Evolutionary conservation across 2,329 filamentous ascomycete genomes (phyloP).

Genomic region (Trichoderma oligosporum): DNA sequence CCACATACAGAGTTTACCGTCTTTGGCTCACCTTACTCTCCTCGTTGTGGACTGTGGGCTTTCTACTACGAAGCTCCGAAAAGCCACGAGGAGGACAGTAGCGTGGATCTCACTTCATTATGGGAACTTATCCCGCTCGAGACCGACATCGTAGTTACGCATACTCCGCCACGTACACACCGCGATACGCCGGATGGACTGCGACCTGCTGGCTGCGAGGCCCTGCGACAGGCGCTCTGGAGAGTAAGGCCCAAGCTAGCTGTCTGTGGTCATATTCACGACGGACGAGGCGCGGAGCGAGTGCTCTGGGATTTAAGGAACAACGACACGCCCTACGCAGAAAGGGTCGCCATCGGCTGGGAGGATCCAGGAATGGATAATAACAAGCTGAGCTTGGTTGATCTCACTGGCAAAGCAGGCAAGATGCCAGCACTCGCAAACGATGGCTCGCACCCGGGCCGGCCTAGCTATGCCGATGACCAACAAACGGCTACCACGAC

Average conservation of each 20-base stretch:
- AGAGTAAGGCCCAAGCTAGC: conserved; percentile 60
- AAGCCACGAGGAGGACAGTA: conserved; percentile 20
- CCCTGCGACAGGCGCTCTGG: conserved; percentile 54
- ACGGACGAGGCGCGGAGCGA: conserved; percentile 59
- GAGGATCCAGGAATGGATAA: conserved; percentile 52
- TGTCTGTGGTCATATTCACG: conserved; percentile 71
- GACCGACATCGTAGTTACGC: conserved; percentile 65
- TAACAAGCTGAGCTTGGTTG: conserved; percentile 59
- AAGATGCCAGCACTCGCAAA: conserved; percentile 43
- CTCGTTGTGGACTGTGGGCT: conserved; percentile 56
- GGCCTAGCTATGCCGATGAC: background rate
- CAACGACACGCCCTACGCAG: conserved; percentile 41
- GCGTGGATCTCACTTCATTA: conserved; percentile 34
- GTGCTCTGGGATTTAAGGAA: conserved; percentile 55
- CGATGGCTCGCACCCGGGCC: conserved; percentile 38
- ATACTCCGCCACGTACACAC: conserved; percentile 62
- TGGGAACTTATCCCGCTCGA: conserved; percentile 61
- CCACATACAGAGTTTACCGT: conserved; percentile 60
- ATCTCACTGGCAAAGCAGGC: conserved; percentile 48
- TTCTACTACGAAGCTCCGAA: conserved; percentile 55
- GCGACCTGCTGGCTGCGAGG: conserved; percentile 55
- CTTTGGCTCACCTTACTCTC: conserved; percentile 69
- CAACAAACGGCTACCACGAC: conserved; percentile 3
- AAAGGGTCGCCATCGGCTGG: conserved; percentile 48
- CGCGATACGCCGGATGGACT: conserved; percentile 48